Conservation (phyloP, 2,329 filamentous ascomycete genomes). For the Volutella citrinella region DNA sequence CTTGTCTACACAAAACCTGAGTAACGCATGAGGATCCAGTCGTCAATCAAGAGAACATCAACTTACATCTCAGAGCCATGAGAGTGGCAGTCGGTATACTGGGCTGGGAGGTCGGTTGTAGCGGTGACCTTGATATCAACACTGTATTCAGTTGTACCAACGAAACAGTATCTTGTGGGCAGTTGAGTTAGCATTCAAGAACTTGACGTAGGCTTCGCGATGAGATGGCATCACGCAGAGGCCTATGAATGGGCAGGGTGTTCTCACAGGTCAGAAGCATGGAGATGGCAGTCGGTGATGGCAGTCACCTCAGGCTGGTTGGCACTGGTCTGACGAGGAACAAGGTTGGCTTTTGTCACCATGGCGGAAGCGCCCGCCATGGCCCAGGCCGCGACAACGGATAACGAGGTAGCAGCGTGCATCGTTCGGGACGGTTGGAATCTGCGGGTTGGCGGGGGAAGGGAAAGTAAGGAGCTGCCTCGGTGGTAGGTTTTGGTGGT, state of each 20-base stretch:
- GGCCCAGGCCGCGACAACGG: constrained; percentile 16
- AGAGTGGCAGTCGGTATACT: constrained; percentile 63
- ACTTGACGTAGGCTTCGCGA: neutral
- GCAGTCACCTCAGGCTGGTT: constrained; percentile 30
- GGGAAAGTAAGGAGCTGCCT: neutral
- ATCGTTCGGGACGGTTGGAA: constrained; percentile 8
- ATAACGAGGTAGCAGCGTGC: constrained; percentile 12
- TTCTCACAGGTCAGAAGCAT: constrained; percentile 37
- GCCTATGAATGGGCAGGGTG: neutral
- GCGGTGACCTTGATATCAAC: constrained; percentile 48
- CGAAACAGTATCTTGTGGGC: constrained; percentile 48
- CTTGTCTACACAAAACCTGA: constrained; percentile 60
- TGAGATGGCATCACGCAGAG: too few species aligned
- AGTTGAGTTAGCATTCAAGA: too few species aligned
- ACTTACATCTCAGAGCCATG: constrained; percentile 57
- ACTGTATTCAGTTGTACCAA: constrained; percentile 39
- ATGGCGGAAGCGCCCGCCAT: constrained; percentile 11
- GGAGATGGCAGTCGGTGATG: constrained; percentile 40
- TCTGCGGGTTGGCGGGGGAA: neutral
- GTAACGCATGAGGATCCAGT: too few species aligned
- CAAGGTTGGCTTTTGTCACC: constrained; percentile 17
- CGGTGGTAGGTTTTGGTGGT: neutral
- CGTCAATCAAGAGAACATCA: too few species aligned
- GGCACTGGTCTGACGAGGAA: constrained; percentile 29
- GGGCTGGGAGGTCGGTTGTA: constrained; percentile 53